Evolutionary conservation across 2,329 filamentous ascomycete species (phyloP), one percentile per base, ranked within the genome.

Genomic region (Acrocalymma vagum): DNA sequence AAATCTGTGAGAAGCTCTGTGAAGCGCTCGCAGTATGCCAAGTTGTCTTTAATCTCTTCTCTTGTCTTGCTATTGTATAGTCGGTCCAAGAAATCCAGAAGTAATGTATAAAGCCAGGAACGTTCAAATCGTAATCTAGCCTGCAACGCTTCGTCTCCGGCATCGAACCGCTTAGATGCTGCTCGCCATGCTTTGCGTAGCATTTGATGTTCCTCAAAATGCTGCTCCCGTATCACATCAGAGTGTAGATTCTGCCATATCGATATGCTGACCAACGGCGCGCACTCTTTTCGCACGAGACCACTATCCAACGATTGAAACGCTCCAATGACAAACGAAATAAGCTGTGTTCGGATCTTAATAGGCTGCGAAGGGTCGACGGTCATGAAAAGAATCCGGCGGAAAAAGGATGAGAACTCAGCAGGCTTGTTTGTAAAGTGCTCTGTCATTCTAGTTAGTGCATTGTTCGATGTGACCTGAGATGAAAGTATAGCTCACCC

Each of bases 241-340:
- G 82, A 88, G 20, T 89, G 88, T 24, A 99, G 74, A 63, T 96
- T 95, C 62, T 97, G 90, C 94, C 94, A 99, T 58, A 94, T 90
- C 1, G 89, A 87, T 58, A 99, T 96, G 9, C 91, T 94, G 14
- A 99, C 93, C 35, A 99, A 76, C 2, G 95, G 90, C 6, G 93
- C 94, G 70, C 94, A 97, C 76, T 99, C 94, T 69, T 96, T 97
- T 49, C 94, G 86, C 33, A 99, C 88, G 40, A 95, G 82, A 24
- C 83, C 82, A 64, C 85, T 92, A 67, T 99, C 95, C 21, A 99
- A 78, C 30, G 91, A 96, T 69, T 97, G 92, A 65, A 96, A 99
- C 23, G 93, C 89, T 53, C 86, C 84, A 34, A 95, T 95, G 48
- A 97, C 79, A 70, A 97, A 97, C 16, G 83, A 87, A 15, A 99